Conservation (phyloP, 164 flowering plant genomes). For the Umbellularia californica region DNA sequence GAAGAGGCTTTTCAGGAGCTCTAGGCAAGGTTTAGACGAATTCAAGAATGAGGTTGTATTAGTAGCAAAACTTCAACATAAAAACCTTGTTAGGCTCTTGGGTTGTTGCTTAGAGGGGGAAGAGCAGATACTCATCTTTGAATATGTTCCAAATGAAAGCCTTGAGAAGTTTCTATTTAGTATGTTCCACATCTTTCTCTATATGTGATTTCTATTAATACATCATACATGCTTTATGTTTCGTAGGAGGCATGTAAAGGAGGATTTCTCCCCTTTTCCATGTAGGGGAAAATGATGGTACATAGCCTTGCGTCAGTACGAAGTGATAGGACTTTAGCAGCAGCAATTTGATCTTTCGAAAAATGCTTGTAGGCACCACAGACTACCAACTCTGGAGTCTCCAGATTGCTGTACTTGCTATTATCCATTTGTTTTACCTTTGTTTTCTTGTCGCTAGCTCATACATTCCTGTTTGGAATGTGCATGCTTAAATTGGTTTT, state of each 20-base stretch:
- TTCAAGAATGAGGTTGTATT: constrained; percentile 32
- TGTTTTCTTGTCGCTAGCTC: too few relatives aligned
- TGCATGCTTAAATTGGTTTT: neutral
- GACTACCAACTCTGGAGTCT: too few relatives aligned
- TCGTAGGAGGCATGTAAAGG: too few relatives aligned
- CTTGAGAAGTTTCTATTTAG: constrained; percentile 31
- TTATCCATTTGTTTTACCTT: too few relatives aligned
- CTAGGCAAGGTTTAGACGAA: constrained; percentile 31
- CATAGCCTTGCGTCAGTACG: too few relatives aligned
- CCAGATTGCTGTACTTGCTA: too few relatives aligned
- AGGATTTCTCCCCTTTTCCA: neutral
- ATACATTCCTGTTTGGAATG: too few relatives aligned
- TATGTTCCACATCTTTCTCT: neutral
- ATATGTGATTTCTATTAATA: neutral
- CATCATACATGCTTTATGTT: neutral
- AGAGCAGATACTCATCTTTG: constrained; percentile 37
- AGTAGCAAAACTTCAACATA: constrained; percentile 40
- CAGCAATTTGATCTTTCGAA: too few relatives aligned
- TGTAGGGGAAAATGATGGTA: neutral
- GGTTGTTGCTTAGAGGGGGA: constrained; percentile 33
- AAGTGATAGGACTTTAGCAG: too few relatives aligned
- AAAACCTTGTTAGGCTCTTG: constrained; percentile 36
- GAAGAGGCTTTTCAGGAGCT: constrained; percentile 33
- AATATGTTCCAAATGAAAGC: constrained; percentile 32
- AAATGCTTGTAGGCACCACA: too few relatives aligned